Evolutionary conservation across 163 green algal species (phyloP), one percentile per base, ranked within the genome.

Genomic region (Prototheca cutis): DNA sequence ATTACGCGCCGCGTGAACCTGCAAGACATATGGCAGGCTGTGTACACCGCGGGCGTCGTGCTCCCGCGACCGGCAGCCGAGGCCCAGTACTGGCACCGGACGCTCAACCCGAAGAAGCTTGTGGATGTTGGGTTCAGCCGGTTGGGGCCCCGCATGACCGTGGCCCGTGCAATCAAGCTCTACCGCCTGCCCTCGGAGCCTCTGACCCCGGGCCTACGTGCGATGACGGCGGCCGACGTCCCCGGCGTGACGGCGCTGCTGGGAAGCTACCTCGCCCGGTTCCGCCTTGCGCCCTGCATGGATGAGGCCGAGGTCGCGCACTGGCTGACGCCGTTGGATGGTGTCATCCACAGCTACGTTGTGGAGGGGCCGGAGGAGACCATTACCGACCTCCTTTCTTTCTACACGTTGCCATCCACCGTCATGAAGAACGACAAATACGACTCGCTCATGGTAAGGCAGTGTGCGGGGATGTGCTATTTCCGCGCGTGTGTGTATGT

Each of bases 41-140:
- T 81, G n/a, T 99, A 98, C 80, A 99, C 93, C 3, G 93, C 93
- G 6, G 93, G 93, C 21, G 86, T 95, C n/a, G 78, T 98, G 45
- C 77, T 97, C 58, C 89, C 90, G 27, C 90, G 86, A 68, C 88
- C 88, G 6, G 71, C 94, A 10, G 77, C 84, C n/a, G 87, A 80
- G 19, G 84, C 75, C 58, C 79, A 90, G 62, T 99, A 99, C 84
- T 98, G 85, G 84, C 93, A 99, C 77, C 79, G 93, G 45, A 89
- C 78, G 40, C 75, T 99, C 29, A 94, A 97, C 70, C 85, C 90
- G 18, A 90, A 91, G 55, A 99, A 99, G 79, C 83, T 99, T 39
- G 93, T 99, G 42, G 83, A 90, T 31, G 75, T 97, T 7, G 79
- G 86, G 25, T 99, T 99, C 78, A 66, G 47, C 40, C 29, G 61